Evolutionary conservation across 768 basidiomycete genomes (phyloP).

Genomic region (Auriscalpium orientale): DNA sequence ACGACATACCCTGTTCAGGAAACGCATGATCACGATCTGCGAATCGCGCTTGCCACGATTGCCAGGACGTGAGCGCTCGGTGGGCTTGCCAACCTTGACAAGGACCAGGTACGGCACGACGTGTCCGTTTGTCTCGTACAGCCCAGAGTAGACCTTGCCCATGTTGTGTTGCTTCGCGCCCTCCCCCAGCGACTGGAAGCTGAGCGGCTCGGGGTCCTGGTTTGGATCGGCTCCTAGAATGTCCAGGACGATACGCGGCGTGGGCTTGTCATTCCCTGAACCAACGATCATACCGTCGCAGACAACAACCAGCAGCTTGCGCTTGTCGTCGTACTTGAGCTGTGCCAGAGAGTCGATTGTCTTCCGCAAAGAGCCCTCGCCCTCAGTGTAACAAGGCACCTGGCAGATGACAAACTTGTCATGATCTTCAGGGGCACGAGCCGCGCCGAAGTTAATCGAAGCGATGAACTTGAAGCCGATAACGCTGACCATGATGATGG

Average conservation of each 20-base stretch:
- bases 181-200: constrained; percentile 90
- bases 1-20: constrained; percentile 80
- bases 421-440: constrained; percentile 85
- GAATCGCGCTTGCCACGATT: constrained; percentile 98
- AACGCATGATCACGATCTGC: constrained; percentile 94
- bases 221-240: constrained; percentile 93
- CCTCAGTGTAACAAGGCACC: constrained; percentile 98
- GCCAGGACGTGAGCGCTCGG: constrained; percentile 86
- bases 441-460: constrained; percentile 73
- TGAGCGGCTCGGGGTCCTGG: constrained; percentile 88
- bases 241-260: constrained; percentile 92
- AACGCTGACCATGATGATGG: constrained; percentile 86
- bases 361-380: constrained; percentile 70
- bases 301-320: constrained; percentile 86
- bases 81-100: constrained; percentile 92
- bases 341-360: constrained; percentile 94
- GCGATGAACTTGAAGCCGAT: constrained; percentile 96
- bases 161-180: constrained; percentile 96
- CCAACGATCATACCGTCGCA: constrained; percentile 99
- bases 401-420: constrained; percentile 98
- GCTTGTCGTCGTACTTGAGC: constrained; percentile 97
- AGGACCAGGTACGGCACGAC: constrained; percentile 93
- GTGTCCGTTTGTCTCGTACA: constrained; percentile 91
- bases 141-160: constrained; percentile 94
- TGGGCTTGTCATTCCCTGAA: constrained; percentile 92